Base-by-base conservation (phyloP, 2,329 filamentous ascomycete species). In the Phoma sp. region DNA sequence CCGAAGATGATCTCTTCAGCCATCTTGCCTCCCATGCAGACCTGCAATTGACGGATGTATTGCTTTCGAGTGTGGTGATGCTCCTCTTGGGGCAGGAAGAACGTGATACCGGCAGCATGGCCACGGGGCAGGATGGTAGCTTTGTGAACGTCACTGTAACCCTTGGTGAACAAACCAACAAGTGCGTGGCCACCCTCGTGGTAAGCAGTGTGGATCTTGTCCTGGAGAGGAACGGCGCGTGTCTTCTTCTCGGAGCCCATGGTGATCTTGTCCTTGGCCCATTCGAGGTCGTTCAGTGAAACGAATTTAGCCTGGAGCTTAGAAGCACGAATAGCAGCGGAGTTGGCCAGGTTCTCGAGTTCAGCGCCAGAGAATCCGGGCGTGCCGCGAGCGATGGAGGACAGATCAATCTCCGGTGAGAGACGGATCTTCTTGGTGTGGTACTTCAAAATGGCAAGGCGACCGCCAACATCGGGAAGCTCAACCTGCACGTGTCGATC, bases 191-290 rank as follows among this genome's bases (percentile, higher is more conserved):
- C 95, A 51, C 93, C 96, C 78, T 99, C 95, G 70, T 96, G 92
- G 69, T 96, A 96, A 1, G 92, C 92, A n/a, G 93, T 96, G 82
- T 92, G 88, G 65, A 95, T 85, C 79, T 96, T 98, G 78, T 99
- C 95, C 78, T 96, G 92, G 60, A 93, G 86, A 38, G 89, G 90
- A 51, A 99, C 93, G 51, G 97, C 85, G 77, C 93, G 91, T 64
- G 89, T 96, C 73, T 88, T 90, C 71, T 89, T 87, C 78, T 99
- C 95, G 2, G 93, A 90, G 33, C 95, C 95, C 91, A 99, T 96
- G 74, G 96, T 89, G 48, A 99, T 90, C 78, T 95, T 95, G 79
- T 99, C 95, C 77, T 96, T 98, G 52, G 95, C 95, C 93, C 93
- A 99, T 65, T 97, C 93, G 60, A 98, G 88, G 70, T 98, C 92